Percentiles rank a stretch among this genome's conserved stretches.
phyloP scores from a whole-genome alignment of 768 basidiomycete genomes.

The Trametes gibbosa region DNA sequence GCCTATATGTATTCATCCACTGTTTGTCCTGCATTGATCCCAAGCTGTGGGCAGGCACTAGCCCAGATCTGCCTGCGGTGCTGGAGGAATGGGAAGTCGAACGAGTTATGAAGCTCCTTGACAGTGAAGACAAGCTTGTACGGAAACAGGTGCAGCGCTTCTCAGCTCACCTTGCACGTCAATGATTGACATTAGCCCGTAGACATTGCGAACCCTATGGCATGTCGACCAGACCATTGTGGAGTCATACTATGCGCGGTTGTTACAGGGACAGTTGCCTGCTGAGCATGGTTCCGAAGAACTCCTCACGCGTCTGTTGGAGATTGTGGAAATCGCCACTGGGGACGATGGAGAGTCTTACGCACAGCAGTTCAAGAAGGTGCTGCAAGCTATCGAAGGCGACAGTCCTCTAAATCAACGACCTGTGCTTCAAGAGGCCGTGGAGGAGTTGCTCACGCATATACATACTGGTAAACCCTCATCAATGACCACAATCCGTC shows the following conservation, averaged over 20 bases:
- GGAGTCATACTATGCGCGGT: conserved; percentile 49
- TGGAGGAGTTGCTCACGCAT: conserved; percentile 53
- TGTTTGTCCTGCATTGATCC: conserved; percentile 61
- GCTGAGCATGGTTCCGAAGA: conserved; percentile 40
- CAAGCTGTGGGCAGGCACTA: conserved; percentile 66
- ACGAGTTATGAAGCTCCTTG: conserved; percentile 63
- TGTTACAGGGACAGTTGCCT: conserved; percentile 37
- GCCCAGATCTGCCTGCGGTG: conserved; percentile 44
- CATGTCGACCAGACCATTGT: conserved; percentile 60
- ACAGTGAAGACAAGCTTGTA: conserved; percentile 55
- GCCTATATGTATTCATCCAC: conserved; percentile 62
- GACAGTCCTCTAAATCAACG: conserved; percentile 29
- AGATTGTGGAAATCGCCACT: conserved; percentile 48
- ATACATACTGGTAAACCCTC: conserved; percentile 54
- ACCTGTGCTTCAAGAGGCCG: conserved; percentile 50
- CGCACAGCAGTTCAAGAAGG: conserved; percentile 46
- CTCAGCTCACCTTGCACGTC: too few species aligned
- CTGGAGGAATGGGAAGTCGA: conserved; percentile 77
- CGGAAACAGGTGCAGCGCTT: conserved; percentile 51
- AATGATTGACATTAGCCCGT: not conserved
- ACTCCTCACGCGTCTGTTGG: conserved; percentile 47
- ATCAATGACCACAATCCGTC: too few species aligned
- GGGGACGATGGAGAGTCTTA: conserved; percentile 56
- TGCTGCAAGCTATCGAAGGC: conserved; percentile 40
- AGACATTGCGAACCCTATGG: conserved; percentile 62